phyloP scores from a whole-genome alignment of 495 filamentous ascomycete genomes.

The Sporormia fimetaria region DNA sequence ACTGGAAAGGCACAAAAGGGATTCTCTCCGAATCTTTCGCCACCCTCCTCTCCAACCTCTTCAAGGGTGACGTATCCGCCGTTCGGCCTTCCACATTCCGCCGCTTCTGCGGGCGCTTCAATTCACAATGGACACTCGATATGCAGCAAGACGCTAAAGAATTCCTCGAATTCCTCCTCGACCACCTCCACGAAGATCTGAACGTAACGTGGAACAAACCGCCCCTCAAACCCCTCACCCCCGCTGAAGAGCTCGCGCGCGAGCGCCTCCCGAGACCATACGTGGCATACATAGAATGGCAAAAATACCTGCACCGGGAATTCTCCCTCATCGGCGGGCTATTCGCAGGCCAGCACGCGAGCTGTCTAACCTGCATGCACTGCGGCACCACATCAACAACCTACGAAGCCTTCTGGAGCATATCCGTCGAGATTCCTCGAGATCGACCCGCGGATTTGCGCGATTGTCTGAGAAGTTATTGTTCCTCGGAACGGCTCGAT shows the following conservation, averaged over 20 bases:
- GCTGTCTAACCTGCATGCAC: conserved; percentile 49
- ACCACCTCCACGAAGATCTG: conserved; percentile 63
- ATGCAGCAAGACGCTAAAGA: conserved; percentile 71
- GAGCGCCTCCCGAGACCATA: conserved; percentile 50
- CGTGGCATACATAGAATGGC: conserved; percentile 56
- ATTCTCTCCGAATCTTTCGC: conserved; percentile 65
- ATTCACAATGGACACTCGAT: conserved; percentile 48
- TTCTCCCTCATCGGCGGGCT: conserved; percentile 54
- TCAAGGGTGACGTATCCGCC: conserved; percentile 47
- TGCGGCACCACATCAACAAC: conserved; percentile 59
- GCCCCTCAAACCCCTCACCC: conserved; percentile 48
- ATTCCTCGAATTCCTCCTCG: conserved; percentile 61
- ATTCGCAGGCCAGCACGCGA: conserved; percentile 61
- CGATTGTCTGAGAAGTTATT: conserved; percentile 58
- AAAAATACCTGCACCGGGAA: conserved; percentile 56
- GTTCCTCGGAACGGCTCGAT: conserved; percentile 52
- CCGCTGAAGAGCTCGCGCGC: conserved; percentile 49
- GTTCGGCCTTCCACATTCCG: conserved; percentile 52
- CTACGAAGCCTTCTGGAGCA: conserved; percentile 59
- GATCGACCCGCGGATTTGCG: conserved; percentile 43
- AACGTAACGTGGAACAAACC: conserved; percentile 53
- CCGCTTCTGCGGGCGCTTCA: conserved; percentile 47
- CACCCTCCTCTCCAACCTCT: conserved; percentile 62
- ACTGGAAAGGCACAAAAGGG: conserved; percentile 64
- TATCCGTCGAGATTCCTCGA: conserved; percentile 54